Evolutionary conservation across 2,329 filamentous ascomycete genomes (phyloP), one percentile per base, ranked within the genome.

Genomic region (Colletotrichum siamense): DNA sequence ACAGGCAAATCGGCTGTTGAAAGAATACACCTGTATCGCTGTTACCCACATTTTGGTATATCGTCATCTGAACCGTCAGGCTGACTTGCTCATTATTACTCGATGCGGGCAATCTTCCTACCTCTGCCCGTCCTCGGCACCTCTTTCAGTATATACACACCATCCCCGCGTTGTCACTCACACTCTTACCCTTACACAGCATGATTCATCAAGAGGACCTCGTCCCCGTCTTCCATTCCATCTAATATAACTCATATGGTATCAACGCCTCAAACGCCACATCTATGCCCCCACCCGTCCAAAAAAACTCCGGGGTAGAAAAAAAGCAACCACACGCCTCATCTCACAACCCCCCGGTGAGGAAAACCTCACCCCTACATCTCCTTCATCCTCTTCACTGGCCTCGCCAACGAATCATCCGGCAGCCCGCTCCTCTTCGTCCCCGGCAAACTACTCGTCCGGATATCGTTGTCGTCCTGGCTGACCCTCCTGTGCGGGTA

Each of bases 381-480:
- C 52, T 94, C 92, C 82, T 93, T 94, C 24, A 93, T 79, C 75
- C 92, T 87, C 86, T 94, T 94, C 6, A 86, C 85, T 0, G 91
- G 91, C 44, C 92, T 85, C 61, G 93, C 87, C n/a, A 98, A 82
- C 22, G 88, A 87, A 69, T 98, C 96, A 81, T 99, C 96, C 0
- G 94, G 94, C 55, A 98, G 82, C 0, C 95, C 96, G 78, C 94
- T 96, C 76, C 96, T 89, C 87, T 99, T 99, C 0, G 96, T 98
- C 0, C 96, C 97, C 1, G 96, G 95, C 44, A 98, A 85, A 83
- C 95, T 98, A 59, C 94, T 93, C 1, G 95, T 96, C n/a, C 95
- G 90, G 73, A 99, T 98, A 84, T 99, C 97, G 80, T 98, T 98
- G 83, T 98, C 96, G 81, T 99, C 97, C 81, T 98, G 94, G 80